Conservation (phyloP, 2,329 filamentous ascomycete species). For the Cyanodermella asteris region DNA sequence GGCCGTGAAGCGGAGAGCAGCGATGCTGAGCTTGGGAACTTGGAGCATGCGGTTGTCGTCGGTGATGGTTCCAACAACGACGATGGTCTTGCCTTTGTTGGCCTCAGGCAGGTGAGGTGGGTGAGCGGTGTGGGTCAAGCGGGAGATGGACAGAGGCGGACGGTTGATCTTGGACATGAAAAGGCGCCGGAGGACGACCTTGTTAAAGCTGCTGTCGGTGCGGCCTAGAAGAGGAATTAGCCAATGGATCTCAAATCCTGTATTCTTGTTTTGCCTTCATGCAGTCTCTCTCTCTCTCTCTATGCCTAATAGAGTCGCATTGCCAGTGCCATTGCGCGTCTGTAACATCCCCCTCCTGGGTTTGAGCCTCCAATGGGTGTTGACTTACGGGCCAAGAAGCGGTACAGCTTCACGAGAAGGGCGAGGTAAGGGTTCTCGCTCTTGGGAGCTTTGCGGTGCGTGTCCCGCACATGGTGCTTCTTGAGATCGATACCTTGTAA, state of each 20-base stretch:
- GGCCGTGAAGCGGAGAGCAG: constrained; percentile 88
- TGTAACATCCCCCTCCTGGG: too few species aligned
- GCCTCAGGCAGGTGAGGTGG: constrained; percentile 30
- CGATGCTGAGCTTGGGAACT: constrained; percentile 81
- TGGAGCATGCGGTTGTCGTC: constrained; percentile 88
- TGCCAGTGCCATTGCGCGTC: too few species aligned
- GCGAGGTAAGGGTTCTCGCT: constrained; percentile 96
- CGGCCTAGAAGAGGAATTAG: constrained; percentile 39
- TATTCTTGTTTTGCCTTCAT: constrained; percentile 4
- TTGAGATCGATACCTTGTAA: constrained; percentile 38
- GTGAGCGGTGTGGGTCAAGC: constrained; percentile 46
- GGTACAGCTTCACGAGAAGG: constrained; percentile 95
- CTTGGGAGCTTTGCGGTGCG: constrained; percentile 86
- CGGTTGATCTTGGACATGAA: constrained; percentile 99
- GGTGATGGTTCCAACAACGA: constrained; percentile 85
- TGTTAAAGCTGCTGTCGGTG: constrained; percentile 96
- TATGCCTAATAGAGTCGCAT: too few species aligned
- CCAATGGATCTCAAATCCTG: constrained; percentile 3
- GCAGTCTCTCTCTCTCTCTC: constrained; percentile 5
- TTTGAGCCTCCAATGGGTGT: too few species aligned
- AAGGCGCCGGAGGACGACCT: constrained; percentile 91
- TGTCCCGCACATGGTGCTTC: constrained; percentile 40
- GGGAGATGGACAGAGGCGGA: constrained; percentile 80
- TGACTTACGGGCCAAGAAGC: constrained; percentile 79
- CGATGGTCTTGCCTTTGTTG: constrained; percentile 52